These are phyloP conservation scores for Colletotrichum liriopes DNA, from an alignment of 2,329 filamentous ascomycete genomes.

Conservation along the genomic window DNA sequence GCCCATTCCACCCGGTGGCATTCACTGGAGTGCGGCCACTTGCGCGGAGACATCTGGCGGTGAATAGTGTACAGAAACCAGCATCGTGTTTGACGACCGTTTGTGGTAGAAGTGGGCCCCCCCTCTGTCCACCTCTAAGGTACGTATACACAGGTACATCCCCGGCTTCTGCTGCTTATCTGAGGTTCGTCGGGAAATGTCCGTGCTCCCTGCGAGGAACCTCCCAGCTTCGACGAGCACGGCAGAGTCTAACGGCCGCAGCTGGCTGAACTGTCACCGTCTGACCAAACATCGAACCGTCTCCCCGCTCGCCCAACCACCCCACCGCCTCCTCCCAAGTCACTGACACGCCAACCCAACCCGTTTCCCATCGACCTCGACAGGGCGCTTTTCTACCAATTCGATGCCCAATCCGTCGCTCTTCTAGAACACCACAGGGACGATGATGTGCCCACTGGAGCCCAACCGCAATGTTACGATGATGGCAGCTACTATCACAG, in stretches of 20 bases:
- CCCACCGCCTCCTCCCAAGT: neutral
- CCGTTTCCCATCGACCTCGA: conserved; percentile 11
- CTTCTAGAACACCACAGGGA: neutral
- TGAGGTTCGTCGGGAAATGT: conserved; percentile 15
- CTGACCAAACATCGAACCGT: conserved; percentile 16
- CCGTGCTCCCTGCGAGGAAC: conserved; percentile 12
- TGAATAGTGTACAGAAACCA: conserved; percentile 35
- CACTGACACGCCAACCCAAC: conserved; percentile 27
- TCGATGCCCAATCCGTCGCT: conserved; percentile 34
- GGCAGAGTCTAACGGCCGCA: conserved; percentile 20
- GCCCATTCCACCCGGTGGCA: conserved; percentile 1
- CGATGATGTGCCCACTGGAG: conserved; percentile 1
- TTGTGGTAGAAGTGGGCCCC: conserved; percentile 28
- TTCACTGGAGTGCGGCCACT: conserved; percentile 5
- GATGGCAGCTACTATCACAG: conserved; percentile 26
- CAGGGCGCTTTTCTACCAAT: neutral
- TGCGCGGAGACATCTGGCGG: conserved; percentile 29
- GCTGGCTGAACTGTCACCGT: conserved; percentile 33
- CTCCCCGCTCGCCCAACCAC: conserved; percentile 26
- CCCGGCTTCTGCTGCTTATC: neutral
- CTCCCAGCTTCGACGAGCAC: conserved; percentile 10
- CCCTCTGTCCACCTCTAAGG: neutral
- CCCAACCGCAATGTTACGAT: conserved; percentile 31
- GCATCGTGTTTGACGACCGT: conserved; percentile 35
- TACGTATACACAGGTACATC: neutral